phyloP scores from a whole-genome alignment of 2,329 filamentous ascomycete genomes.

The Byssoonygena ceratinophila region DNA sequence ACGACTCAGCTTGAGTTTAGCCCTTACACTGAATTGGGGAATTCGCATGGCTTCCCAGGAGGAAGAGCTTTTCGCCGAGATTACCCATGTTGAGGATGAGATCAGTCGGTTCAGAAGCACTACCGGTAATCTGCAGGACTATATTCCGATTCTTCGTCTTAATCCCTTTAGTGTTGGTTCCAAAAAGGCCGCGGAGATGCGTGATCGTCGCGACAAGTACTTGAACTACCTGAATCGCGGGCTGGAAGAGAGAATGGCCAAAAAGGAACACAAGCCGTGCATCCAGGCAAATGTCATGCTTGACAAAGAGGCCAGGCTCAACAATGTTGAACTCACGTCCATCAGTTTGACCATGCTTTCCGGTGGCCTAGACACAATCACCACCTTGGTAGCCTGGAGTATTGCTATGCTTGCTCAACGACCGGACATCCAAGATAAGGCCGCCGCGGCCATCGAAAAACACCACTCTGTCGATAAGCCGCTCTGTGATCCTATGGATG shows the following conservation, averaged over 20 bases:
- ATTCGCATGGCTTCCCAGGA: constrained; percentile 50
- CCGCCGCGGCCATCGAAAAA: constrained; percentile 46
- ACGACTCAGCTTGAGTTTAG: constrained; percentile 51
- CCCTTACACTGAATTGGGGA: constrained; percentile 57
- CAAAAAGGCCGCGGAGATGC: constrained; percentile 49
- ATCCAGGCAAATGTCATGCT: constrained; percentile 58
- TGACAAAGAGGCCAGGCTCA: constrained; percentile 53
- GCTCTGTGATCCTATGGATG: constrained; percentile 51
- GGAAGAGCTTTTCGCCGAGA: constrained; percentile 52
- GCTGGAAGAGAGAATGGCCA: constrained; percentile 50
- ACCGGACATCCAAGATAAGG: constrained; percentile 53
- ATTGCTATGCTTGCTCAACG: constrained; percentile 50
- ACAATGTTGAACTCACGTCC: constrained; percentile 51
- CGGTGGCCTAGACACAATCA: constrained; percentile 56
- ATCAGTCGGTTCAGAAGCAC: constrained; percentile 51
- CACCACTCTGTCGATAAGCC: constrained; percentile 44
- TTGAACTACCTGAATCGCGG: constrained; percentile 48
- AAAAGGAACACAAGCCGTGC: constrained; percentile 52
- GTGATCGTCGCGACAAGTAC: constrained; percentile 51
- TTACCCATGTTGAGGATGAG: constrained; percentile 52
- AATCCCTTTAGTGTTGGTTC: constrained; percentile 54
- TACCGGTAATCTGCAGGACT: constrained; percentile 52
- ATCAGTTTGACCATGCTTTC: constrained; percentile 60
- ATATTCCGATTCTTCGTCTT: constrained; percentile 48
- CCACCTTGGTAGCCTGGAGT: constrained; percentile 56